Conservation (phyloP, 129 eudicot genomes). For the Silybum marianum region DNA sequence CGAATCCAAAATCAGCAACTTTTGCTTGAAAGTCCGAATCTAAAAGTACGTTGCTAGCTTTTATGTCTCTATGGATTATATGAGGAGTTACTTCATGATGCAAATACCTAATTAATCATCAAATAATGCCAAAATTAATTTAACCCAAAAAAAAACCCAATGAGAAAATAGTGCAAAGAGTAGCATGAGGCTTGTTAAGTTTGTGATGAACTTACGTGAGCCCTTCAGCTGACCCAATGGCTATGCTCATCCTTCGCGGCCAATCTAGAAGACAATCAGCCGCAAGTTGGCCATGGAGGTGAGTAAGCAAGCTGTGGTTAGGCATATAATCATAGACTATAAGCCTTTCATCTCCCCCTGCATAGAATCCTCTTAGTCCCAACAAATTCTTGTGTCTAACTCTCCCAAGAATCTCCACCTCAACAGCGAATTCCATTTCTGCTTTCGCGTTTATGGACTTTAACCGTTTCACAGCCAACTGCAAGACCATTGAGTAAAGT, state of each 20-base stretch:
- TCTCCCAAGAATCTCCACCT: slow-evolving; percentile 79
- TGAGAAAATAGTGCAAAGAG: background rate
- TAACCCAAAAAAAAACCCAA: background rate
- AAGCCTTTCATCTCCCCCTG: slow-evolving; percentile 85
- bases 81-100: slow-evolving; percentile 83
- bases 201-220: slow-evolving; percentile 56
- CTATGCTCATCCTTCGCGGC: slow-evolving; percentile 65
- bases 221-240: slow-evolving; percentile 79
- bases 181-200: background rate
- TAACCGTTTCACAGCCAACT: slow-evolving; percentile 81
- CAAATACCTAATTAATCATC: slow-evolving; percentile 49
- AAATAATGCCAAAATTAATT: slow-evolving; percentile 9
- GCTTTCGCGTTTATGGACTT: slow-evolving; percentile 80
- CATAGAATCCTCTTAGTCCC: slow-evolving; percentile 71
- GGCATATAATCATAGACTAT: slow-evolving; percentile 92
- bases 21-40: slow-evolving; percentile 70
- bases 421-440: slow-evolving; percentile 85
- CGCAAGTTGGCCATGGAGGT: slow-evolving; percentile 81
- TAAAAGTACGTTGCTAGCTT: slow-evolving; percentile 76
- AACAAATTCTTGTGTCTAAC: slow-evolving; percentile 73
- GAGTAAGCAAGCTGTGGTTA: slow-evolving; percentile 77
- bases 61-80: slow-evolving; percentile 86
- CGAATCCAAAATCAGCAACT: slow-evolving; percentile 92
- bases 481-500: slow-evolving; percentile 7
- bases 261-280: slow-evolving; percentile 68